phyloP scores from a whole-genome alignment of 129 eudicot species.

The Arctium lappa region DNA sequence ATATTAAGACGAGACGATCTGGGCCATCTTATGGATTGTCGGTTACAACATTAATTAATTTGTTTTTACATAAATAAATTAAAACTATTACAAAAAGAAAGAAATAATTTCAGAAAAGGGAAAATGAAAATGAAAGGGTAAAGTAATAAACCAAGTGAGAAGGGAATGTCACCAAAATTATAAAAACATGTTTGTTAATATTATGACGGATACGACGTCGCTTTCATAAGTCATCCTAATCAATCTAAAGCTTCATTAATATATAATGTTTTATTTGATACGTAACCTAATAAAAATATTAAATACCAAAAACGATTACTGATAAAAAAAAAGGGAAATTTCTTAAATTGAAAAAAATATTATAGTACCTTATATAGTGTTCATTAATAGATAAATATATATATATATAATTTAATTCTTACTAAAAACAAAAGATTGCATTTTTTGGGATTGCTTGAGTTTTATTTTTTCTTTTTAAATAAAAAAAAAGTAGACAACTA shows the following conservation, averaged over 20 bases:
- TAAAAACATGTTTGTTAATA: conserved; percentile 1
- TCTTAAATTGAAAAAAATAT: neutral
- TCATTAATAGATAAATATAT: no score
- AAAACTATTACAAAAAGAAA: neutral
- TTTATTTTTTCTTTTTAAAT: no score
- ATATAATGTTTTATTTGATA: neutral
- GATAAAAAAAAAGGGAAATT: neutral
- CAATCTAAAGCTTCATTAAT: neutral
- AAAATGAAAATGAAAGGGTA: neutral
- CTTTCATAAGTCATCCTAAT: neutral
- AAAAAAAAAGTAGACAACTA: neutral
- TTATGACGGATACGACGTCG: neutral
- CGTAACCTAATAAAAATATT: neutral
- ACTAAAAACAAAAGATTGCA: neutral
- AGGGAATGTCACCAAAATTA: conserved; percentile 6
- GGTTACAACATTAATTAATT: neutral
- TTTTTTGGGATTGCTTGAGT: neutral
- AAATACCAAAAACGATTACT: neutral
- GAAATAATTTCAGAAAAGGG: no score
- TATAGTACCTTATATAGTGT: no score
- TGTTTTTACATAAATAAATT: no score
- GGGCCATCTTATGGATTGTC: neutral
- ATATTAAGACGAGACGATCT: no score
- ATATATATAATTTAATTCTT: no score
- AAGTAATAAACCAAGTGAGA: conserved; percentile 12